Evolutionary conservation across 495 filamentous ascomycete species (phyloP).

Genomic region (Filosporella fistucella): DNA sequence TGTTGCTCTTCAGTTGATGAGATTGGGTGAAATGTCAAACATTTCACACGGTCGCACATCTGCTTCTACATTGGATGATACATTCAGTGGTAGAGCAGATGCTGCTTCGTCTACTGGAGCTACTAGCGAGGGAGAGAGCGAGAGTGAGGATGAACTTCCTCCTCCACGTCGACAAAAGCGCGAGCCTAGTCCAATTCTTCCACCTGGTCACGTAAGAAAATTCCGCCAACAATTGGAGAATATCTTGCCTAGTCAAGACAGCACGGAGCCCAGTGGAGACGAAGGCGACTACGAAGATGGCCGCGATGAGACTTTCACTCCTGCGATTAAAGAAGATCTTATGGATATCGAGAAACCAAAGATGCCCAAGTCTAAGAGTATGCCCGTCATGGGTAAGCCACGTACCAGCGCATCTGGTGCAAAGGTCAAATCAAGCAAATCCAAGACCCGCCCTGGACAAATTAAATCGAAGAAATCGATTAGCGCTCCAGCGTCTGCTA

Average conservation of each 20-base stretch:
- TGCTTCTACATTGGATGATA: slow-evolving; percentile 90
- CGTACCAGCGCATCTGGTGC: slow-evolving; percentile 25
- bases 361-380: slow-evolving; percentile 22
- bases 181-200: slow-evolving; percentile 51
- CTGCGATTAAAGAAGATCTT: slow-evolving; percentile 16
- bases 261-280: slow-evolving; percentile 68
- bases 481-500: slow-evolving; percentile 30
- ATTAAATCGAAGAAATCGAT: slow-evolving; percentile 55
- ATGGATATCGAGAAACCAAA: slow-evolving; percentile 33
- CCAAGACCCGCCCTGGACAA: slow-evolving; percentile 34
- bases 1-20: slow-evolving; percentile 93
- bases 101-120: slow-evolving; percentile 78
- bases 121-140: slow-evolving; percentile 73
- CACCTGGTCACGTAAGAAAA: slow-evolving; percentile 41
- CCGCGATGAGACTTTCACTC: slow-evolving; percentile 20
- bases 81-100: slow-evolving; percentile 82
- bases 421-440: slow-evolving; percentile 41
- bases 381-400: slow-evolving; percentile 20
- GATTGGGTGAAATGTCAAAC: slow-evolving; percentile 86
- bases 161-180: slow-evolving; percentile 56
- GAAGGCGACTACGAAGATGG: slow-evolving; percentile 59
- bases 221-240: slow-evolving; percentile 55
- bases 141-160: slow-evolving; percentile 67
- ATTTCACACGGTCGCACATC: slow-evolving; percentile 86
- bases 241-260: slow-evolving; percentile 63